A percentile compares a stretch with the other conserved stretches of the same genome.
phyloP scores from a whole-genome alignment of 2,329 filamentous ascomycete genomes.

The Colletotrichum melonis region DNA sequence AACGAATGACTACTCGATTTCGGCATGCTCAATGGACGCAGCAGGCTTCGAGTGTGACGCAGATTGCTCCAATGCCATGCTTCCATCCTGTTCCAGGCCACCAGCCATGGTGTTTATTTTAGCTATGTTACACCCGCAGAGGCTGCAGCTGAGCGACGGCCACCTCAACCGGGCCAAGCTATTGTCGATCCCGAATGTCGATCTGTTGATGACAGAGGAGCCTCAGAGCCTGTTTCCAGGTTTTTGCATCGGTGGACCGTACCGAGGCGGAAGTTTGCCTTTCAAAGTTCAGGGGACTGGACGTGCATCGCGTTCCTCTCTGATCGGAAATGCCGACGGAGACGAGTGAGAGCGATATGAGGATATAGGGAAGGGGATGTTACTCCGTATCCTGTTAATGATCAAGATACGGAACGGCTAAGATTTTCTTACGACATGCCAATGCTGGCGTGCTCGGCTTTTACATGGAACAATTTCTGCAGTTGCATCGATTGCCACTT shows the following conservation, averaged over 20 bases:
- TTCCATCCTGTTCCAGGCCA: not conserved
- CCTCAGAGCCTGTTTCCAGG: not conserved
- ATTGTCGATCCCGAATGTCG: conserved; percentile 18
- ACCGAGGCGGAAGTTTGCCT: not conserved
- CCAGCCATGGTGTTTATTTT: conserved; percentile 23
- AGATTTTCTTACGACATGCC: not conserved
- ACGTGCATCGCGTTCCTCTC: not conserved
- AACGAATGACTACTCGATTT: not conserved
- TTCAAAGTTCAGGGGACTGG: not conserved
- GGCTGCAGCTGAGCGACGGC: conserved; percentile 18
- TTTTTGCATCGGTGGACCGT: not conserved
- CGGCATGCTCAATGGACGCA: not conserved
- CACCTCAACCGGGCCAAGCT: not conserved
- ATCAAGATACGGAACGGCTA: not conserved
- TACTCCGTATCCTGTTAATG: too few species aligned
- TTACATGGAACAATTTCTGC: conserved; percentile 16
- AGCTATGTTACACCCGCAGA: conserved; percentile 22
- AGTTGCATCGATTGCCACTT: conserved; percentile 24
- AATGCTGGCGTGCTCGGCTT: not conserved
- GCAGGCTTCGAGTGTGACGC: not conserved
- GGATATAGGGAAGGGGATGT: not conserved
- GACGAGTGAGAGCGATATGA: not conserved
- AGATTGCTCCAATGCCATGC: not conserved
- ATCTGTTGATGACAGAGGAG: conserved; percentile 1
- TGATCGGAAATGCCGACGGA: conserved; percentile 16